Evolutionary conservation across 1,284 basidiomycete genomes (phyloP), one percentile per base, ranked within the genome.

Genomic region (Sporisorium exsertum): DNA sequence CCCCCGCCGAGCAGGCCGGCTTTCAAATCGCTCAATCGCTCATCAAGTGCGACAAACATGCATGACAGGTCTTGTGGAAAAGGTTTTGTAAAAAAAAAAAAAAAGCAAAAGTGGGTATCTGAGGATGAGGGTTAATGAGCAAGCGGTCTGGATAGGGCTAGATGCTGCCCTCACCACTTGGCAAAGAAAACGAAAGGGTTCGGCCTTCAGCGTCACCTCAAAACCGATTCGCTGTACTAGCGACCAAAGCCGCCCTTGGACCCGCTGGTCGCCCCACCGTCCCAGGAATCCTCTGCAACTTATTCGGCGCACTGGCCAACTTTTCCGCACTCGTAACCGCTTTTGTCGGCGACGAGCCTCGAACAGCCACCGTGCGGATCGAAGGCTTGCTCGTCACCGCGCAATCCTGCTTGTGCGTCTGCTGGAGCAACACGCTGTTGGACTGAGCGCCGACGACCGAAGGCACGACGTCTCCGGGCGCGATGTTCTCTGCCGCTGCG

Each of bases 401-500:
- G 3, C n/a, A 5, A n/a, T 32, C 22, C 26, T 20, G 15, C 40
- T 20, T 1, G 8, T n/a, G n/a, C n/a, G 3, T 8, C 15, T 20
- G 40, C 40, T 43, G 40, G 6, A 6, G 40, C n/a, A n/a, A 9
- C 6, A 8, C 15, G 22, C 22, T 26, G 13, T 24, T 47, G 20
- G 27, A 32, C n/a, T 13, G 20, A 18, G 10, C 20, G 29, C 20
- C 20, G 43, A 53, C 29, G 26, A 64, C 60, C 32, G 66, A 69
- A 29, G 66, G 66, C 3, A 74, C 72, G 3, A 74, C 72, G 24
- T 43, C 49, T 8, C 62, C 58, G 1, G 72, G 66, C 2, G 62
- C 59, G 43, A 74, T 69, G 45, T 70, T 74, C 16, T 74, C 72
- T 1, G 72, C 63, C 0, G 72, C 66, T 1, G 52, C 60, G 24